Conservation (phyloP, 345 rosid species). For the sweet orange (Citrus sinensis) region DVS_A1.0 CM039166.1:1478001-1478500, state of each 20-base stretch:
- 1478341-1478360: background rate
- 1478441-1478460: constrained; percentile 4
- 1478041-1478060: constrained; percentile 14
- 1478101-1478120: constrained; percentile 20
- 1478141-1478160: background rate
- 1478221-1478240: too few relatives aligned
- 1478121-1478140: constrained; percentile 20
- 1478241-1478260: constrained; percentile 12
- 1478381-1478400: constrained; percentile 2
- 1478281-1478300: background rate
- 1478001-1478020: constrained; percentile 1
- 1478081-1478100: constrained; percentile 12
- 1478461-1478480: background rate
- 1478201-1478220: constrained; percentile 5
- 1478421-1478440: background rate
- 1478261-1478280: background rate
- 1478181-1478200: constrained; percentile 21
- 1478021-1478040: constrained; percentile 7
- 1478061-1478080: constrained; percentile 16
- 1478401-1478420: constrained; percentile 6
- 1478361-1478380: background rate
- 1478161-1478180: constrained; percentile 14
- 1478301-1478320: constrained; percentile 2
- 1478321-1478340: constrained; percentile 5
- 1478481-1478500: constrained; percentile 1